phyloP scores from a whole-genome alignment of 2,329 filamentous ascomycete genomes.

The Aspergillus pseudotamarii region DNA sequence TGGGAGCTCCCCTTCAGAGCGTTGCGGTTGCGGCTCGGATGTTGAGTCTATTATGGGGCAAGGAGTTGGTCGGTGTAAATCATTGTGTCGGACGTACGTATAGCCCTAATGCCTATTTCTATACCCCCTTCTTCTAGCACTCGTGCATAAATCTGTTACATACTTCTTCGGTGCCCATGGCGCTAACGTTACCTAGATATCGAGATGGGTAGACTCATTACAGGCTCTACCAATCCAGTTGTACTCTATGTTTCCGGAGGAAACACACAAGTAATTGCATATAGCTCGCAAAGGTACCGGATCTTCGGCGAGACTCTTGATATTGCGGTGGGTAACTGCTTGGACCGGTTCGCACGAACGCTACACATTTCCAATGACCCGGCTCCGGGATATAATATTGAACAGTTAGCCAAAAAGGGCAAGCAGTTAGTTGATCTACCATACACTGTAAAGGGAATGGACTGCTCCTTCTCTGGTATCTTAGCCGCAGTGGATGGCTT shows the following conservation, averaged over 20 bases:
- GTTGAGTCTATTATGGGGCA: constrained; percentile 79
- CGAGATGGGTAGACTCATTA: constrained; percentile 95
- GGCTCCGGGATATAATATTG: constrained; percentile 96
- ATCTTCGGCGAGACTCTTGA: constrained; percentile 98
- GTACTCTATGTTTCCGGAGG: constrained; percentile 95
- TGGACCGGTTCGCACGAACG: constrained; percentile 92
- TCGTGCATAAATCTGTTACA: not conserved
- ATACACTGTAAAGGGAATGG: constrained; percentile 98
- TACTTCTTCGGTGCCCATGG: not conserved
- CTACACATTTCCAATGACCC: constrained; percentile 92
- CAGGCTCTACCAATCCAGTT: constrained; percentile 85
- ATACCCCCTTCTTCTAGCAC: not conserved
- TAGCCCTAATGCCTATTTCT: not conserved
- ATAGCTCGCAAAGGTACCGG: constrained; percentile 89
- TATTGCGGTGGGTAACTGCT: constrained; percentile 95
- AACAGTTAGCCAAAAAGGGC: constrained; percentile 81
- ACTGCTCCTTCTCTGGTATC: constrained; percentile 94
- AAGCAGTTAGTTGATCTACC: constrained; percentile 79
- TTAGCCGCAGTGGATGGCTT: constrained; percentile 80
- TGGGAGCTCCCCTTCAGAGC: constrained; percentile 88
- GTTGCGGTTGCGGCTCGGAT: constrained; percentile 85
- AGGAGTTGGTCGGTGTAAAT: constrained; percentile 91
- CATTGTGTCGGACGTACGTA: constrained; percentile 83
- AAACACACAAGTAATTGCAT: constrained; percentile 97
- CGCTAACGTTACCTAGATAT: constrained; percentile 61